Conservation (phyloP, 441 rosid species). For the Hura crepitans region DNA sequence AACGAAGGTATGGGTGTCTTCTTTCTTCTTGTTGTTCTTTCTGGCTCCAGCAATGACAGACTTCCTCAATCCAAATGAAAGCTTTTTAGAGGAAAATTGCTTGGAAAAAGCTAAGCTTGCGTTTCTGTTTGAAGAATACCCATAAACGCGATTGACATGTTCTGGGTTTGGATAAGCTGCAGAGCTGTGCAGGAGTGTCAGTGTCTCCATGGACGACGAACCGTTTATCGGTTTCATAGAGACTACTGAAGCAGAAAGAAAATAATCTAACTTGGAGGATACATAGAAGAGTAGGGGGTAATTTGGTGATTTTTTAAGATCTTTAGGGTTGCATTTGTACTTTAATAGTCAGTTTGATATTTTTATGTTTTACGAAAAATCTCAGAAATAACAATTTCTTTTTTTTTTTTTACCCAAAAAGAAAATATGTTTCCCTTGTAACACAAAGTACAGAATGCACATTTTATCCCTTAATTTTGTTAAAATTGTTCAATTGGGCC, state of each 20-base stretch:
- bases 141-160: constrained; percentile 9
- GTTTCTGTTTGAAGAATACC: constrained; percentile 14
- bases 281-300: not conserved
- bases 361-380: no score
- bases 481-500: no score
- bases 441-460: no score
- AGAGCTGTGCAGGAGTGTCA: constrained; percentile 31
- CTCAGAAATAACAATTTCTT: no score
- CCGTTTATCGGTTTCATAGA: not conserved
- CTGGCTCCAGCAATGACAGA: constrained; percentile 39
- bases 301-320: not conserved
- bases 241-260: not conserved
- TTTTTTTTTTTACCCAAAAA: no score
- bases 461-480: no score
- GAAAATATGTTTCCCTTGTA: no score
- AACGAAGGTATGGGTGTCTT: constrained; percentile 52
- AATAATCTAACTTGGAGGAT: fast-evolving
- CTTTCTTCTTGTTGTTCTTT: constrained; percentile 37
- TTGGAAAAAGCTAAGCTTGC: constrained; percentile 15
- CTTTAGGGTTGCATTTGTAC: not conserved
- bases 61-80: constrained; percentile 30
- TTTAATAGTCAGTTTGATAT: not conserved
- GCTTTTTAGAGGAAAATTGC: constrained; percentile 3
- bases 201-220: constrained; percentile 39
- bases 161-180: constrained; percentile 28